phyloP scores from a whole-genome alignment of 148 eudicot species.

The Suaeda aralocaspica region DNA sequence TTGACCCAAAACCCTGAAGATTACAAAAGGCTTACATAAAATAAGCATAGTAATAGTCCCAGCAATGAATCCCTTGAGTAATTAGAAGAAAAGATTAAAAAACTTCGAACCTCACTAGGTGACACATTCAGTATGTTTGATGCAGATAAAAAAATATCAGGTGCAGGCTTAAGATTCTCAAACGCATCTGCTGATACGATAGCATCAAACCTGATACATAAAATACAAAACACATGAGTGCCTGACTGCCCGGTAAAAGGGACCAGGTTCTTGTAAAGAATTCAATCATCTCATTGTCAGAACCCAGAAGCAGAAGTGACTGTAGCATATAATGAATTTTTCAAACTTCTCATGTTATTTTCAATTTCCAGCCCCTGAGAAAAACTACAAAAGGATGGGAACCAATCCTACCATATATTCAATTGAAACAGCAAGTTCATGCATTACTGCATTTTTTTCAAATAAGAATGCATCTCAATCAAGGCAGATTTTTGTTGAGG shows the following conservation, averaged over 20 bases:
- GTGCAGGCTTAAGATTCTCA: slow-evolving; percentile 93
- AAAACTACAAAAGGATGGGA: slow-evolving; percentile 1
- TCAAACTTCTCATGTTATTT: neutral
- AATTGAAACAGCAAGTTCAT: neutral
- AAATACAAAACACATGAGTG: slow-evolving; percentile 9
- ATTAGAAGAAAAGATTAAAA: neutral
- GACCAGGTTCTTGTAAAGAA: neutral
- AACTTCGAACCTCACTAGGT: slow-evolving; percentile 55
- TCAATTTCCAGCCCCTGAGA: neutral
- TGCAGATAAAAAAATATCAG: slow-evolving; percentile 93
- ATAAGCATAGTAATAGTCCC: neutral
- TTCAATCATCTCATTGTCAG: neutral
- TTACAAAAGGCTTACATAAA: neutral
- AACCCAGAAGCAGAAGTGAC: neutral
- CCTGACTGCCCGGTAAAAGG: slow-evolving; percentile 10
- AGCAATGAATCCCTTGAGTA: neutral
- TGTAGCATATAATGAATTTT: neutral
- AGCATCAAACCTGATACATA: slow-evolving; percentile 76
- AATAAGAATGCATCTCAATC: neutral
- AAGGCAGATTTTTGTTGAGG: neutral
- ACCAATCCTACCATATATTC: neutral
- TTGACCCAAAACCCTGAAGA: neutral
- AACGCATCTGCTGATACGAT: slow-evolving; percentile 99
- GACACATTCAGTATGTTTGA: slow-evolving; percentile 74
- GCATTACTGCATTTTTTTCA: neutral